Conservation (phyloP, 2,329 filamentous ascomycete genomes). For the Graphium sp. region DNA sequence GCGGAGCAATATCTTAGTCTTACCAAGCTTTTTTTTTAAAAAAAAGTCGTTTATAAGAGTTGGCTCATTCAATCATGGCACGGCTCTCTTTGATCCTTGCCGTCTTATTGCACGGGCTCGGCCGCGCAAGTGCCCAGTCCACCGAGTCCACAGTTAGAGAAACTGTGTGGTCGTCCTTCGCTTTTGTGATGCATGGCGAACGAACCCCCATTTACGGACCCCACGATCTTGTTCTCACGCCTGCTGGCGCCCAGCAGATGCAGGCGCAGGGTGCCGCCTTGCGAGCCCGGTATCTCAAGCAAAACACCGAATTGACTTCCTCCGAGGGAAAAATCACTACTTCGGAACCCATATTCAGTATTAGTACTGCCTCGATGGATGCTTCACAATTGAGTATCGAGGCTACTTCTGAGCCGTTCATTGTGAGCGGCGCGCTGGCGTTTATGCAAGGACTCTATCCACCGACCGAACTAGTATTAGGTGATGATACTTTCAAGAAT, state of each 20-base stretch:
- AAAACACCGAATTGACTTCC: conserved; percentile 5
- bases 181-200: conserved; percentile 35
- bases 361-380: conserved; percentile 26
- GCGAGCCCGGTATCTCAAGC: conserved; percentile 27
- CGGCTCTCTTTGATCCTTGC: too few relatives aligned
- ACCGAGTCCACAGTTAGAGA: too few relatives aligned
- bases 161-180: conserved; percentile 31
- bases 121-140: too few relatives aligned
- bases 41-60: too few relatives aligned
- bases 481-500: conserved; percentile 17
- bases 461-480: conserved; percentile 30
- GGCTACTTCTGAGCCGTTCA: conserved; percentile 21
- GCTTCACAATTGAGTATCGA: conserved; percentile 26
- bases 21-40: too few relatives aligned
- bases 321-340: not conserved
- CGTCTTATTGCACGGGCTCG: too few relatives aligned
- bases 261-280: conserved; percentile 28
- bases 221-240: conserved; percentile 22
- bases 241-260: conserved; percentile 35
- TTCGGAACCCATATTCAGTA: conserved; percentile 20
- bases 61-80: too few relatives aligned
- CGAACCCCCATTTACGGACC: conserved; percentile 22
- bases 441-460: conserved; percentile 81
- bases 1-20: too few relatives aligned
- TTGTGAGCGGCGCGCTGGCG: conserved; percentile 53